Base-by-base conservation (phyloP, 2,329 filamentous ascomycete genomes). In the Colletotrichum camelliae region DNA sequence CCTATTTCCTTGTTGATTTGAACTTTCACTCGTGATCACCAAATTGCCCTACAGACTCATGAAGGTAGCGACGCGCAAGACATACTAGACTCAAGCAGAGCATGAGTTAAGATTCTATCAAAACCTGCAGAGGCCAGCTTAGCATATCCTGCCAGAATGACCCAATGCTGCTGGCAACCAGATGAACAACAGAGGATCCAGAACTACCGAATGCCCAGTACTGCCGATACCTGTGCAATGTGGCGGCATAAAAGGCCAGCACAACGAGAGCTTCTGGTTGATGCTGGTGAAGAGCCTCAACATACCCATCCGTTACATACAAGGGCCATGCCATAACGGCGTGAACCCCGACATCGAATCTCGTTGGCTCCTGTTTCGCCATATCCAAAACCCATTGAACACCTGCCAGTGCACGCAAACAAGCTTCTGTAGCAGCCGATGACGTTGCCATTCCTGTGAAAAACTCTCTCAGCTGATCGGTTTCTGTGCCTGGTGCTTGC, bases 181-280 rank as follows among this genome's bases (percentile, higher is more conserved):
- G 80, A 3, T 79, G 78, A 35, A 85, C 79, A 48, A 86, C 61
- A 58, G 79, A 80, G 0, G 80, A 79, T 2, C 84, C 84, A 4
- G 81, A 81, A 66, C 80, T 79, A 7, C 81, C 79, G 67, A 86
- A 80, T 35, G 84, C 78, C 85, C 85, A 86, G 21, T 80, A 81
- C 1, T 79, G 67, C 16, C 81, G 79, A 39, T 78, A 80, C 18
- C 78, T 78, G 75, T 88, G 84, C 35, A 89, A 75, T 13, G 87
- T 79, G 6, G 86, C 81, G 6, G 85, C 86, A 77, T 87, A 88
- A 76, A 86, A 86, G 3, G 83, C 84, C 7, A 89, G 74, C 1
- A 85, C 78, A 2, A 81, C 81, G 31, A 86, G 71, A 2, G 86
- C 87, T 77, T 89, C 87, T 0, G 85, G 84, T 7, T 80, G 78